Evolutionary conservation across 176 grass and related monocot species (phyloP), one percentile per base, ranked within the genome.

Genomic region (Oryza officinalis): DNA sequence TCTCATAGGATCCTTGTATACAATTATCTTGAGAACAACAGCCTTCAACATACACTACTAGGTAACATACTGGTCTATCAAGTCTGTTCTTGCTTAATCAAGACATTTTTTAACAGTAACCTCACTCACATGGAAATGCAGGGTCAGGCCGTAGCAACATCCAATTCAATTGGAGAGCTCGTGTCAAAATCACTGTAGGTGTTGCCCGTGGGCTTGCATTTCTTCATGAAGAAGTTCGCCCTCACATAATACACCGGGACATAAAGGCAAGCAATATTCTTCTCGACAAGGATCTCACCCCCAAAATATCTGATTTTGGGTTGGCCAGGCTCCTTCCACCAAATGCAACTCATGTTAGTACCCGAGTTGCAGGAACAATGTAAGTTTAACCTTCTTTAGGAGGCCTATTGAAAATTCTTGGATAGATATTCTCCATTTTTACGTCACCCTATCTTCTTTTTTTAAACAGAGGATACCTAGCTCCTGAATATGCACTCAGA

Each of bases 221-320:
- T 81, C 94, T 97, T 80, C 94, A 97, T 33, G 92, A 97, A 32
- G 92, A 91, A 88, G 79, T 89, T 15, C 73, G 4, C 3, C 90
- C 92, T 22, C 88, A 65, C 54, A 88, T 97, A 80, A 91, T 97
- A 68, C 94, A 97, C 75, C 82, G 92, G n/a, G 94, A 97, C 74
- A 97, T 97, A 82, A 97, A 97, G 73, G 94, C 94, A 35, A 90
- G 94, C 79, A 97, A 94, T 68, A 92, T 97, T 88, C 90, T 97
- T 60, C 90, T 97, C 25, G 94, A 90, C 77, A 94, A 90, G 66
- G 86, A 97, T 76, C 81, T 97, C 33, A 97, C 80, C 20, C 89
- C 94, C 8, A 97, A 97, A 83, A 94, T 97, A 49, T 94, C 92
- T 73, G 92, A 97, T 90, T 97, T 97, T 71, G 94, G 94, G 15